phyloP scores from a whole-genome alignment of 768 basidiomycete genomes.

The Xerocomellus dryophilus region DNA sequence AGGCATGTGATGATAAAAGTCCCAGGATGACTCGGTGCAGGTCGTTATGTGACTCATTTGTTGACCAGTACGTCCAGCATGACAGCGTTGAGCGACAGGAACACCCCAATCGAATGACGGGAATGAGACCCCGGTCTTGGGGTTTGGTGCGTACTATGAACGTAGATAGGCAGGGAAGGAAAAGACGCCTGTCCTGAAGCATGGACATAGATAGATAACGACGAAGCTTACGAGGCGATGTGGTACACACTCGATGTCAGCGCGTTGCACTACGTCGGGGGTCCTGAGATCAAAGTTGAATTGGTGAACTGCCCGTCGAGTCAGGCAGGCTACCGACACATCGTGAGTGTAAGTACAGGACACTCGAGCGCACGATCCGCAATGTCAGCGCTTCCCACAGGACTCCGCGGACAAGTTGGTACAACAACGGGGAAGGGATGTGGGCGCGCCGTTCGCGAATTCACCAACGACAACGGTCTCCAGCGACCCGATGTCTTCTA shows the following conservation, averaged over 20 bases:
- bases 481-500: conserved; percentile 53
- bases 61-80: too few relatives aligned
- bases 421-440: conserved; percentile 54
- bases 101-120: conserved; percentile 1
- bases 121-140: conserved; percentile 10
- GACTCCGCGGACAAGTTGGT: conserved; percentile 9
- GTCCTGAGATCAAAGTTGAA: not conserved
- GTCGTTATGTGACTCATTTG: too few relatives aligned
- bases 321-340: conserved; percentile 10
- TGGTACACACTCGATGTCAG: conserved; percentile 9
- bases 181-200: too few relatives aligned
- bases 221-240: conserved; percentile 4
- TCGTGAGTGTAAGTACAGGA: conserved; percentile 2
- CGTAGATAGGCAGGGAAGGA: too few relatives aligned
- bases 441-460: conserved; percentile 58
- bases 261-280: not conserved
- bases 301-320: not conserved
- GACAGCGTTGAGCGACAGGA: too few relatives aligned
- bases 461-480: conserved; percentile 43
- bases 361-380: not conserved
- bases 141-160: conserved; percentile 10
- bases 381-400: not conserved
- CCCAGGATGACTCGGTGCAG: too few relatives aligned
- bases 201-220: too few relatives aligned
- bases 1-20: too few relatives aligned